A percentile compares a stretch with the other conserved stretches of the same genome.
Conservation (phyloP, 441 rosid genomes). For the Syzygium malaccense region DNA sequence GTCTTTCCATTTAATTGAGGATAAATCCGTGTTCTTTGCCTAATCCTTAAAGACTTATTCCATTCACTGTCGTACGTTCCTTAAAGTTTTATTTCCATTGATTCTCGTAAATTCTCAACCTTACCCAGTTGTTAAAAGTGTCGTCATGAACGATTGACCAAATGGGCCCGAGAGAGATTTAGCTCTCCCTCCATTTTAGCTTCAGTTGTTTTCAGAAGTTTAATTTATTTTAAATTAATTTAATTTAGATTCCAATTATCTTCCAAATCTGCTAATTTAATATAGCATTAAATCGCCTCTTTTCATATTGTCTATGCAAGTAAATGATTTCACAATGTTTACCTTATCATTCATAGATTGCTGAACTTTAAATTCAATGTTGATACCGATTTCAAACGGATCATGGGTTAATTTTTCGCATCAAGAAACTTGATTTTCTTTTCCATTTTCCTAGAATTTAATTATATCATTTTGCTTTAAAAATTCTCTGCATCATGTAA, state of each 20-base stretch:
- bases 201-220: not conserved
- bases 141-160: not conserved
- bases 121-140: not conserved
- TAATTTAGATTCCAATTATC: not conserved
- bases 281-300: not conserved
- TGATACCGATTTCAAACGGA: not conserved
- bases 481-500: too few relatives aligned
- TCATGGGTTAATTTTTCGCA: accelerated
- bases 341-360: not conserved
- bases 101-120: not conserved
- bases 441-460: not conserved
- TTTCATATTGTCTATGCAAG: not conserved
- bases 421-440: not conserved
- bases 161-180: accelerated
- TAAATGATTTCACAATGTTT: not conserved
- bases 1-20: not conserved
- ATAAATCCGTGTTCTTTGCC: not conserved
- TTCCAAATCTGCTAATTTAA: not conserved
- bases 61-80: accelerated
- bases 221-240: not conserved
- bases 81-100: not conserved
- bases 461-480: too few relatives aligned
- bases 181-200: not conserved
- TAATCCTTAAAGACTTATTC: too few relatives aligned
- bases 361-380: not conserved